phyloP scores from a whole-genome alignment of 2,329 filamentous ascomycete species.

The Ophiocordyceps unilateralis region DNA sequence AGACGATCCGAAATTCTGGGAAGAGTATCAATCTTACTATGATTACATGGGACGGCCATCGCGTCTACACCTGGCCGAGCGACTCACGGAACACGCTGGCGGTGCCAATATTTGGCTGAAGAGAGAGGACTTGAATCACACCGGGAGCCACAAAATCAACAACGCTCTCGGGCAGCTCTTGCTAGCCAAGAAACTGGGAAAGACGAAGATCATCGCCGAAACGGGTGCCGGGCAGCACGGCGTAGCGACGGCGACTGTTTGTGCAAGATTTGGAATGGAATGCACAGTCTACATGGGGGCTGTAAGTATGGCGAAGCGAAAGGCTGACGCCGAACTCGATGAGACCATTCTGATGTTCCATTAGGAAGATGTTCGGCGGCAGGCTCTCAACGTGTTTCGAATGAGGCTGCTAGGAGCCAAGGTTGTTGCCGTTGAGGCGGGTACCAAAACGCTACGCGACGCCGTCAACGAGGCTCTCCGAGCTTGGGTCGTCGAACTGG shows the following conservation, averaged over 20 bases:
- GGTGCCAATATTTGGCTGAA: constrained; percentile 97
- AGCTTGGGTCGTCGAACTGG: constrained; percentile 81
- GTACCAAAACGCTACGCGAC: constrained; percentile 65
- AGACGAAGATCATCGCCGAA: constrained; percentile 95
- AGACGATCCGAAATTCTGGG: constrained; percentile 86
- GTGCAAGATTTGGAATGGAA: constrained; percentile 95
- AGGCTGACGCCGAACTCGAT: too few relatives aligned
- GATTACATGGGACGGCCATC: constrained; percentile 94
- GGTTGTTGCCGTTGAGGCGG: constrained; percentile 84
- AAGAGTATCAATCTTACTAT: constrained; percentile 91
- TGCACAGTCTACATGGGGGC: constrained; percentile 98
- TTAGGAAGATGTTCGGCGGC: constrained; percentile 77
- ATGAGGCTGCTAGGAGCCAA: constrained; percentile 91
- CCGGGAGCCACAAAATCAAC: constrained; percentile 98
- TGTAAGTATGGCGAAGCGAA: constrained; percentile 10
- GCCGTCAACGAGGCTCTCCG: constrained; percentile 92
- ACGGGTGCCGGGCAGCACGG: constrained; percentile 96
- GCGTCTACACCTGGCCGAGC: constrained; percentile 74
- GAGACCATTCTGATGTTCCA: neutral
- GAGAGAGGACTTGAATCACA: constrained; percentile 94
- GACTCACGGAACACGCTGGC: constrained; percentile 73
- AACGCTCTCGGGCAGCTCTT: constrained; percentile 91
- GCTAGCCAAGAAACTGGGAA: constrained; percentile 69
- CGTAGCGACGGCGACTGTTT: constrained; percentile 92
- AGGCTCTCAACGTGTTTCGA: constrained; percentile 94